Evolutionary conservation across 768 basidiomycete genomes (phyloP).

Genomic region (Mycena crocata): DNA sequence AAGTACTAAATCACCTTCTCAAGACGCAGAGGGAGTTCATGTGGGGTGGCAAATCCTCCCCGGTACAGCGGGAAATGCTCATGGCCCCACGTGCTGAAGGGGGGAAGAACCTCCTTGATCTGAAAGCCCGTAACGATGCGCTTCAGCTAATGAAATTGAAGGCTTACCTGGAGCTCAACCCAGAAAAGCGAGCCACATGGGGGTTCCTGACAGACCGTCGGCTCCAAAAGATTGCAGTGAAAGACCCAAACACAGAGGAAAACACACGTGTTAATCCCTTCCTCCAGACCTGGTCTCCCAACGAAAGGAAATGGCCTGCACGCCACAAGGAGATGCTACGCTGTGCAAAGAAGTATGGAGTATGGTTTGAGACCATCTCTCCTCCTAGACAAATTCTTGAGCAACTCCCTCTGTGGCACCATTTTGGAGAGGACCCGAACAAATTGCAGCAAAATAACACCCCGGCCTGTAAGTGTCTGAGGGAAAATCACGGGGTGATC

Average conservation of each 20-base stretch:
- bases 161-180: constrained; percentile 9
- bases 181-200: background rate
- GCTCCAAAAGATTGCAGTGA: background rate
- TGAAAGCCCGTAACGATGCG: constrained; percentile 22
- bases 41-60: constrained; percentile 9
- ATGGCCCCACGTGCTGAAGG: constrained; percentile 2
- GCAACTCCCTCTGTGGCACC: background rate
- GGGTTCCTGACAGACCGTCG: background rate
- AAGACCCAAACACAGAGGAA: background rate
- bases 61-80: constrained; percentile 1
- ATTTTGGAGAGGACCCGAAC: background rate
- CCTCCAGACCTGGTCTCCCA: constrained; percentile 6
- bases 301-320: background rate
- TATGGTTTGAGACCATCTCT: background rate
- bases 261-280: background rate
- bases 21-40: background rate
- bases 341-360: constrained; percentile 3
- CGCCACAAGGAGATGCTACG: background rate
- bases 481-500: background rate
- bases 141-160: constrained; percentile 18
- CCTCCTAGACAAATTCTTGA: background rate
- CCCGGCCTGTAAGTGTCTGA: background rate
- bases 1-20: constrained; percentile 11
- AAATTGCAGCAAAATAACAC: background rate
- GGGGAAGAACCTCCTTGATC: constrained; percentile 26